Base-by-base conservation (phyloP, 345 rosid species). In the Ceriops tagal region DNA sequence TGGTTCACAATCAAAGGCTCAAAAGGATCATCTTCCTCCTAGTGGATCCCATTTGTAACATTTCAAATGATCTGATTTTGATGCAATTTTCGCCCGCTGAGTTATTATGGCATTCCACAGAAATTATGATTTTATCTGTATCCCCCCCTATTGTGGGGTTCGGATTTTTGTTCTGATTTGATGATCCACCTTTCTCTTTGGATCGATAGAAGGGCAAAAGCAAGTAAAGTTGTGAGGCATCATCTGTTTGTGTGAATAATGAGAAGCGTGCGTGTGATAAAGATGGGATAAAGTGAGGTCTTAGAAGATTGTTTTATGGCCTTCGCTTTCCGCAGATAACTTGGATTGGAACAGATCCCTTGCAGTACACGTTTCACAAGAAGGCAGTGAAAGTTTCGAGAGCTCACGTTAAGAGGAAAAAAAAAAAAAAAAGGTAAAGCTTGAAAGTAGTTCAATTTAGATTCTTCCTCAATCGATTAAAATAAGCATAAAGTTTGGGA, bases 111-210 rank as follows among this genome's bases (percentile, higher is more conserved):
- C 30, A 22, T 16, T 56, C 11, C 30, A 22, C 30, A 22, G 16
- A 13, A 56, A 8, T 56, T 22, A 4, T 21, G 15, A 22, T 22
- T 51, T 21, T 22, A 11, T 22, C 28, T 27, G 59, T n/a, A 72
- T 28, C 74, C 72, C 70, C 74, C 72, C 70, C 64, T 73, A 75
- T 78, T 76, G 80, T 51, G 70, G 74, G 66, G 82, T 68, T 70
- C 37, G 46, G 47, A 59, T 64, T 71, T 56, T 32, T 61, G 11
- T 30, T 60, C 30, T 49, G 46, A 71, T 19, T 22, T n/a, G 64
- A 62, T 28, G 62, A 73, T 60, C 55, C 53, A 1, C 55, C 16
- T 35, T n/a, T 58, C 39, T 27, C 27, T 32, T 53, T 65, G 55
- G 62, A 71, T 58, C 64, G 58, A 66, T 32, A 10, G 31, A 35